Evolutionary conservation across 225 moss, liverwort and hornwort genomes (phyloP).

Genomic region (Polytrichum formosum): DNA sequence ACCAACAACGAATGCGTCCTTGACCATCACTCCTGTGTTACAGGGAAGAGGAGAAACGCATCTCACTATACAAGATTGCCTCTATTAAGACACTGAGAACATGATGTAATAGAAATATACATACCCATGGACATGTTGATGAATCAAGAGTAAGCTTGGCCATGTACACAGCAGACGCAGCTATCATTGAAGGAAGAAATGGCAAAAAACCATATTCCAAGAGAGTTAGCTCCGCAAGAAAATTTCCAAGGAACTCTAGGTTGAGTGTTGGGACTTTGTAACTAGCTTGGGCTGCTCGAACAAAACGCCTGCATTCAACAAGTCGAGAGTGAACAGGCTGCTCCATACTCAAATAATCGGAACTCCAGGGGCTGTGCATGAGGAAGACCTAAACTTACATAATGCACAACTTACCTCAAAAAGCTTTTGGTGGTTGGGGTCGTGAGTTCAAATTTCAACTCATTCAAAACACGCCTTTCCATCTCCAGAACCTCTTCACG

Average conservation of each 20-base stretch:
- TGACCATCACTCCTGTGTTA: too few species aligned
- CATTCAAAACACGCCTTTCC: conserved; percentile 86
- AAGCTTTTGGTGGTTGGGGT: conserved; percentile 97
- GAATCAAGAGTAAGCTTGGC: conserved; percentile 78
- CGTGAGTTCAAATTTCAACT: conserved; percentile 92
- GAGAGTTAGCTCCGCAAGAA: conserved; percentile 86
- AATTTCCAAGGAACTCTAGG: conserved; percentile 89
- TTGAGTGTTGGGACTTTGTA: conserved; percentile 64
- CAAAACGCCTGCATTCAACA: conserved; percentile 50
- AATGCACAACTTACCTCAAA: conserved; percentile 22
- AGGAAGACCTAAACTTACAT: too few species aligned
- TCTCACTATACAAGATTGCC: too few species aligned
- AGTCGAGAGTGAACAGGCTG: neutral
- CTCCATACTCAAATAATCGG: too few species aligned
- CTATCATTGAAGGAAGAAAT: conserved; percentile 77
- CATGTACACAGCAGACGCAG: conserved; percentile 90
- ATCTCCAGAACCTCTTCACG: conserved; percentile 99
- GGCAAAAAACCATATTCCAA: conserved; percentile 75
- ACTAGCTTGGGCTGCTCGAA: conserved; percentile 81
- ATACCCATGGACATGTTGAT: conserved; percentile 55
- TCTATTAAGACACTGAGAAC: neutral
- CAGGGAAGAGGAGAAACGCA: too few species aligned
- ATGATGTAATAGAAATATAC: neutral
- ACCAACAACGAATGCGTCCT: too few species aligned
- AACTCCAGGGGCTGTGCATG: too few species aligned